These are phyloP conservation scores for Diutina mesorugosa DNA, from an alignment of 1,139 yeast genomes.

Conservation along the genomic window DNA sequence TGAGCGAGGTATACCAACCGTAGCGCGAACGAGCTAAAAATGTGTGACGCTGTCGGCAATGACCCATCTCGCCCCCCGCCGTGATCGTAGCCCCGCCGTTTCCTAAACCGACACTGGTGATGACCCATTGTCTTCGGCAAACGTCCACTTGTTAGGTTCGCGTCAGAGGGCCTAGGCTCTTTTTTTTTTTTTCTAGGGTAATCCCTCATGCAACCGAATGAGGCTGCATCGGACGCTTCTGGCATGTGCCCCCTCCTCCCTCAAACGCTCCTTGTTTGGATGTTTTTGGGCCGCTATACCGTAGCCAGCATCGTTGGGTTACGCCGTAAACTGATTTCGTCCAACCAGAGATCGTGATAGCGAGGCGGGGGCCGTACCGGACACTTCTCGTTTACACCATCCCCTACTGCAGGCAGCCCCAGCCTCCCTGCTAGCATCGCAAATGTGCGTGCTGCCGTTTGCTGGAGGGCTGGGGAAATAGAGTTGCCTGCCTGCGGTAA, in stretches of 20 bases:
- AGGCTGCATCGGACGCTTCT: background rate
- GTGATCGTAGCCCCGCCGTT: background rate
- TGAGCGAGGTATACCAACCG: background rate
- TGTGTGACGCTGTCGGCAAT: background rate
- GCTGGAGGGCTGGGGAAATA: background rate
- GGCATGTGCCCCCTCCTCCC: background rate
- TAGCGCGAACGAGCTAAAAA: background rate
- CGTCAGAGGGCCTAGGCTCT: background rate
- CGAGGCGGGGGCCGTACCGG: background rate
- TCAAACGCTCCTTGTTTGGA: background rate
- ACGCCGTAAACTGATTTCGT: too few relatives aligned
- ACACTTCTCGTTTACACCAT: background rate
- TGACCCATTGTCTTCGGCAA: too few relatives aligned
- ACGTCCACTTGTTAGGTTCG: too few relatives aligned
- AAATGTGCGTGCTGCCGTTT: background rate
- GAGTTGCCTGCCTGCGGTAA: background rate
- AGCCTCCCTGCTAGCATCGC: background rate
- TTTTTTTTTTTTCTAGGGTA: too few relatives aligned
- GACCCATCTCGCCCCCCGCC: background rate
- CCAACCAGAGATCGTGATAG: background rate
- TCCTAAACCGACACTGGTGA: too few relatives aligned
- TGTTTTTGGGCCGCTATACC: too few relatives aligned
- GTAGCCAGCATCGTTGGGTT: too few relatives aligned
- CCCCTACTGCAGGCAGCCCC: background rate
- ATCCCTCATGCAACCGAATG: background rate